A percentile compares a stretch with the other conserved stretches of the same genome.
Conservation (phyloP, 2,329 filamentous ascomycete species). For the Alternaria gansuensis region DNA sequence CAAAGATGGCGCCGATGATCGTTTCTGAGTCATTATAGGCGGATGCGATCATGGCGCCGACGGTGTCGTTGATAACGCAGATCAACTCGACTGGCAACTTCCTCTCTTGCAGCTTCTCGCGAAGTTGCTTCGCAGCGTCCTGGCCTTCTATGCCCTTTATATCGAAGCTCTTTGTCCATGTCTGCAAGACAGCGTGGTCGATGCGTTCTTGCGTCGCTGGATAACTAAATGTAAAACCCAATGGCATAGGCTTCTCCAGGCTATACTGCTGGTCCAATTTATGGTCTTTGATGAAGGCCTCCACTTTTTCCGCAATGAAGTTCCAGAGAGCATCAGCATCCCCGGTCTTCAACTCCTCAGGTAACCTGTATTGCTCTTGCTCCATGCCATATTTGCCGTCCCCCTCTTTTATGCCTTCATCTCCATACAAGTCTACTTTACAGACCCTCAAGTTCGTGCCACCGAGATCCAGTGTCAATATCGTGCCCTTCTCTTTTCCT, state of each 20-base stretch:
- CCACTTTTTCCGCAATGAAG: conserved; percentile 90
- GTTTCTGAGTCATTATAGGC: conserved; percentile 86
- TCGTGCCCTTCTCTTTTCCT: conserved; percentile 86
- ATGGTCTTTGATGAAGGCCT: conserved; percentile 89
- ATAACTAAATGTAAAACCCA: conserved; percentile 97
- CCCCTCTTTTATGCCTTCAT: conserved; percentile 77
- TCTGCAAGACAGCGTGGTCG: conserved; percentile 88
- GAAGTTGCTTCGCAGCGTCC: conserved; percentile 89
- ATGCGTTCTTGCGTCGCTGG: conserved; percentile 93
- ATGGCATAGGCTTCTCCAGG: conserved; percentile 72
- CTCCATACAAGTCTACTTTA: conserved; percentile 86
- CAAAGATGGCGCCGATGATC: conserved; percentile 91
- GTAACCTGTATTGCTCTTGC: conserved; percentile 95
- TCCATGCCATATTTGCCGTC: conserved; percentile 71
- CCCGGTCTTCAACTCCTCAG: conserved; percentile 88
- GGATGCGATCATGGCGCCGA: conserved; percentile 88
- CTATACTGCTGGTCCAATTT: conserved; percentile 70
- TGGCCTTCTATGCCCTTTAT: conserved; percentile 90
- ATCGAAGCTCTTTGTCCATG: conserved; percentile 98
- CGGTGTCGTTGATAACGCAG: conserved; percentile 92
- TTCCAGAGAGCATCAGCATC: conserved; percentile 89
- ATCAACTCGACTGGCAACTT: conserved; percentile 85
- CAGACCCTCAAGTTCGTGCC: conserved; percentile 96
- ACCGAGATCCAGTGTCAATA: conserved; percentile 91
- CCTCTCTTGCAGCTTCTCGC: conserved; percentile 75